Conservation (phyloP, 768 basidiomycete species). For the Xerocomus spinulosus region DNA sequence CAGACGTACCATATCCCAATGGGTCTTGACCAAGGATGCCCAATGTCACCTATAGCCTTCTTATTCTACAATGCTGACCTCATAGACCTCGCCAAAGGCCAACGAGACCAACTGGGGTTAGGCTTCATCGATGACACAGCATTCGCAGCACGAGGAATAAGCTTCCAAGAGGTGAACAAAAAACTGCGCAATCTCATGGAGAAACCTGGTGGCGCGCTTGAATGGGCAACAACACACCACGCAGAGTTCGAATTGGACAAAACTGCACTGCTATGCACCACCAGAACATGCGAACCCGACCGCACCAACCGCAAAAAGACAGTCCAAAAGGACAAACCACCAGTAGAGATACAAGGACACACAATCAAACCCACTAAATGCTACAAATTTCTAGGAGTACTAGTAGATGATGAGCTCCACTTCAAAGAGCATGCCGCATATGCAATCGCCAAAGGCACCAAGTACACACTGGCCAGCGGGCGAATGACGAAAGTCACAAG, state of each 20-base stretch:
- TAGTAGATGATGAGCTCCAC: constrained; percentile 26
- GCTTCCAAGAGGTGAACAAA: neutral
- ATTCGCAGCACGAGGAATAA: neutral
- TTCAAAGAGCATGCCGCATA: constrained; percentile 22
- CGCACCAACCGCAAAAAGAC: no score
- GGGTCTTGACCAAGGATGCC: no score
- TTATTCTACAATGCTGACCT: constrained; percentile 26
- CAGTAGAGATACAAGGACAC: neutral
- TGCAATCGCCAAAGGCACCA: neutral
- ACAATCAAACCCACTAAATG: constrained; percentile 16
- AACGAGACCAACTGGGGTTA: neutral
- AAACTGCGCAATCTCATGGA: constrained; percentile 1
- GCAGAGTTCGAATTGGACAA: constrained; percentile 6
- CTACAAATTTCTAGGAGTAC: constrained; percentile 30
- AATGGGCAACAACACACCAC: no score
- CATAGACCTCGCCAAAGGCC: neutral
- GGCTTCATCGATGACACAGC: constrained; percentile 13
- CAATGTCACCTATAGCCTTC: no score
- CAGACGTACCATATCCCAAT: constrained; percentile 10
- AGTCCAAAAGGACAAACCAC: no score
- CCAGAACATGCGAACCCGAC: no score
- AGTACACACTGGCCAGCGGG: neutral
- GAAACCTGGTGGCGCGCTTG: neutral
- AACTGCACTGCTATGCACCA: neutral
- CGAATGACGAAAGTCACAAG: neutral